These are phyloP conservation scores for Potentilla sterilis DNA, from an alignment of 306 rosid species.

Conservation along the genomic window DNA sequence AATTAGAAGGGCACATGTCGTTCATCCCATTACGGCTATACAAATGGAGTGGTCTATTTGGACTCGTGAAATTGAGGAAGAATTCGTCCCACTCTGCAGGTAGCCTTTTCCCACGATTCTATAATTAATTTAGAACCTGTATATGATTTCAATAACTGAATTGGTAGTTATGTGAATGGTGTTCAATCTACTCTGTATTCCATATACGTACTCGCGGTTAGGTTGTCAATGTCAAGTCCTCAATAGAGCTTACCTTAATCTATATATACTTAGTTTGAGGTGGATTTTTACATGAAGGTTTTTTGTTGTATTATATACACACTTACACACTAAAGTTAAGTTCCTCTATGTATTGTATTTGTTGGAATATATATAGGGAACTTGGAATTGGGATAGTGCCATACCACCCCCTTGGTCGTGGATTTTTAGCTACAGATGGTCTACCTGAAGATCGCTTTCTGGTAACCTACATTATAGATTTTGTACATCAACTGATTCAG, in stretches of 20 bases:
- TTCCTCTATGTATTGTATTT: no score
- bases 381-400: no score
- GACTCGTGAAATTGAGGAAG: slow-evolving; percentile 65
- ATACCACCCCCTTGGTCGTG: slow-evolving; percentile 20
- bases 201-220: not conserved
- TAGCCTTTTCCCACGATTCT: not conserved
- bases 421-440: slow-evolving; percentile 27
- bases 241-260: no score
- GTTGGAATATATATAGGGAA: no score
- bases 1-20: not conserved
- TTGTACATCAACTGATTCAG: no score
- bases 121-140: no score
- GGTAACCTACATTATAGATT: not conserved
- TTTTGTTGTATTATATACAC: no score
- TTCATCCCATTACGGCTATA: slow-evolving; percentile 38
- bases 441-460: slow-evolving; percentile 13
- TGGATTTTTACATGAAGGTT: not conserved
- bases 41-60: slow-evolving; percentile 69
- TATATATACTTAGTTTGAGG: no score
- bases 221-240: not conserved
- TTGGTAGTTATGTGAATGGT: no score
- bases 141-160: no score
- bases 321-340: no score
- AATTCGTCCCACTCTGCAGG: slow-evolving; percentile 64
- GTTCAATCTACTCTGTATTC: no score